Base-by-base conservation (phyloP, 108 stramenopile species). In the Nitzschia inconspicua region DNA sequence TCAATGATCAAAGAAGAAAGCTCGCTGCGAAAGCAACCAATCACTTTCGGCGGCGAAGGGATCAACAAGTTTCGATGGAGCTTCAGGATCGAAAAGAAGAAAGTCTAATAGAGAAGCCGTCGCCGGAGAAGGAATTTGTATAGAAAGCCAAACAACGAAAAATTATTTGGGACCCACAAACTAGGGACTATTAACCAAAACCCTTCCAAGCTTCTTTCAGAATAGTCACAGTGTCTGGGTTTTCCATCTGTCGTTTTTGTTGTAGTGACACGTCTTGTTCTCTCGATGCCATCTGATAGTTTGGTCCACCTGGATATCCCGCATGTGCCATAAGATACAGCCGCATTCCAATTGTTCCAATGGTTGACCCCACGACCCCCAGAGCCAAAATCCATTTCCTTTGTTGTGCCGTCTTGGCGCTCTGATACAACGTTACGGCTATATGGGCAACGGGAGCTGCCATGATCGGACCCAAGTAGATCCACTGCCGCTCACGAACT, bases 371-470 rank as follows among this genome's bases (percentile, higher is more conserved):
- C 23, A 74, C 23, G 20, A 78, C 60, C 18, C 77, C 77, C n/a
- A n/a, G n/a, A 18, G 68, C 72, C 5, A 73, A 27, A n/a, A 78
- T 27, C 26, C 73, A 13, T 59, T 68, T 62, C 40, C 68, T 68
- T 28, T 73, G 72, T 18, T 43, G 60, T 10, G 66, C 72, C 6
- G 77, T 73, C 57, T 78, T 73, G 43, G 77, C 77, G 29, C 63
- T 51, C n/a, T 68, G 60, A 44, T 78, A 78, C 5, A 78, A 57
- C 3, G 77, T 68, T 4, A 78, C 77, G n/a, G 63, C 29, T 30
- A 78, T 78, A 42, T 78, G 77, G 4, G 77, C 77, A 4, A 78
- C 22, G 14, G 77, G 77, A 2, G 77, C 62, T 19, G 77, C 77
- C 24, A 37, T 27, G 24, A 78, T 78, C 9, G 77, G 77, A 20